Conservation (phyloP, 495 filamentous ascomycete genomes). For the Daldinia grandis region DNA sequence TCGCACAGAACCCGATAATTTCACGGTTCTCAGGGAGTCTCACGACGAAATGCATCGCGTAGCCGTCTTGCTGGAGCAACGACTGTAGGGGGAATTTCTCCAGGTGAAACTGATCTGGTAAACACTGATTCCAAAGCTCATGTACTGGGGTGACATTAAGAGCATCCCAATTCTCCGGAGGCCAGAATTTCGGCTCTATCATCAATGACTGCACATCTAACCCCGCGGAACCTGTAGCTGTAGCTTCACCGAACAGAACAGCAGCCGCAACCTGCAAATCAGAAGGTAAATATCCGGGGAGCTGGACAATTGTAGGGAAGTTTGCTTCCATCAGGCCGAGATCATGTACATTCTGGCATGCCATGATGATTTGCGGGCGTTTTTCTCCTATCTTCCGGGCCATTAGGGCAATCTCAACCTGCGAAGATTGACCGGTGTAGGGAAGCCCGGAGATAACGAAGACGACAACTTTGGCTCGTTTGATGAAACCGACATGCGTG, state of each 20-base stretch:
- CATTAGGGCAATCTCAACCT: slow-evolving; percentile 55
- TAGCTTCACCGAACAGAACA: slow-evolving; percentile 60
- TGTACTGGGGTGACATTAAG: slow-evolving; percentile 53
- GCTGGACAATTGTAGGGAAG: slow-evolving; percentile 59
- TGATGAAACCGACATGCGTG: slow-evolving; percentile 67
- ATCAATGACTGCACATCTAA: slow-evolving; percentile 51
- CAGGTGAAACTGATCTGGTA: slow-evolving; percentile 57
- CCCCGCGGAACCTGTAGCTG: slow-evolving; percentile 21
- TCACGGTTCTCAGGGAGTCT: slow-evolving; percentile 58
- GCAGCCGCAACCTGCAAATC: slow-evolving; percentile 64
- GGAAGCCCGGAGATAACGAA: slow-evolving; percentile 60
- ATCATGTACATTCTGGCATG: slow-evolving; percentile 54
- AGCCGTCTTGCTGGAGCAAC: slow-evolving; percentile 66
- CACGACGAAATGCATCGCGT: slow-evolving; percentile 70
- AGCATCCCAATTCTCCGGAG: slow-evolving; percentile 57
- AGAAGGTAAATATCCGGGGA: slow-evolving; percentile 56
- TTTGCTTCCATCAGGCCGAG: slow-evolving; percentile 47
- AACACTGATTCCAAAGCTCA: slow-evolving; percentile 61
- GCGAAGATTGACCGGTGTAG: slow-evolving; percentile 47
- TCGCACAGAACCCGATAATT: slow-evolving; percentile 67
- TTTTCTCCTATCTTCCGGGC: slow-evolving; percentile 55
- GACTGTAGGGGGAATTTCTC: slow-evolving; percentile 55
- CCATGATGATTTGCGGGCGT: slow-evolving; percentile 60
- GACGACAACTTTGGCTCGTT: slow-evolving; percentile 61
- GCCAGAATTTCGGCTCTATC: slow-evolving; percentile 54